A percentile compares a stretch with the other conserved stretches of the same genome.
Evolutionary conservation across 2,329 filamentous ascomycete species (phyloP).

Genomic region (Bipolaris bicolor): DNA sequence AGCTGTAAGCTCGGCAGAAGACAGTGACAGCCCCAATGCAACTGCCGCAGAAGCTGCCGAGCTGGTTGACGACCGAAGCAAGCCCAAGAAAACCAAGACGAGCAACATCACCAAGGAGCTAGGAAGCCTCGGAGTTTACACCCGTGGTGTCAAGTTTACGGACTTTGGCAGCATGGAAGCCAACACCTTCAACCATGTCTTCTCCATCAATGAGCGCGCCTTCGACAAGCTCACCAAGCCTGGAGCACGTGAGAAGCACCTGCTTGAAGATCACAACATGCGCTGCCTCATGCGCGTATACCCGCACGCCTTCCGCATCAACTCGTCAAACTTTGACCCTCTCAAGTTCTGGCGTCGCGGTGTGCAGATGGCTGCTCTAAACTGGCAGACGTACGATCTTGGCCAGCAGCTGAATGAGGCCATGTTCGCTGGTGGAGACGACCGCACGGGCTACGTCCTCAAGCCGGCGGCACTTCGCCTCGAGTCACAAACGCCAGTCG

Average conservation of each 20-base stretch:
- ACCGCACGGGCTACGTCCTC: constrained; percentile 88
- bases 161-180: constrained; percentile 80
- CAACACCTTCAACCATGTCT: constrained; percentile 90
- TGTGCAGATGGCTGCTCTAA: constrained; percentile 96
- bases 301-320: constrained; percentile 79
- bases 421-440: constrained; percentile 91
- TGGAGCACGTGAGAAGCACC: constrained; percentile 74
- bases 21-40: constrained; percentile 71
- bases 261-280: constrained; percentile 89
- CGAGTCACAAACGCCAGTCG: constrained; percentile 36
- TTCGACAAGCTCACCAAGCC: constrained; percentile 82
- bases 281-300: constrained; percentile 88
- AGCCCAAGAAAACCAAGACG: constrained; percentile 64
- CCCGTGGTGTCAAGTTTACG: constrained; percentile 79
- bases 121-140: constrained; percentile 82
- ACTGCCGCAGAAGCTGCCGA: constrained; percentile 60
- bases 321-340: constrained; percentile 93
- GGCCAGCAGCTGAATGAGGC: constrained; percentile 96
- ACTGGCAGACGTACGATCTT: constrained; percentile 97
- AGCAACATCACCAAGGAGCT: constrained; percentile 88
- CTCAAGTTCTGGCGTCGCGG: constrained; percentile 92
- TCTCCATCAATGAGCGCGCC: constrained; percentile 89
- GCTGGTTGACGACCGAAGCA: constrained; percentile 63
- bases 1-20: constrained; percentile 68
- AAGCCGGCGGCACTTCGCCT: constrained; percentile 84